Evolutionary conservation across 148 eudicot genomes (phyloP).

Genomic region (Suaeda aralocaspica): DNA sequence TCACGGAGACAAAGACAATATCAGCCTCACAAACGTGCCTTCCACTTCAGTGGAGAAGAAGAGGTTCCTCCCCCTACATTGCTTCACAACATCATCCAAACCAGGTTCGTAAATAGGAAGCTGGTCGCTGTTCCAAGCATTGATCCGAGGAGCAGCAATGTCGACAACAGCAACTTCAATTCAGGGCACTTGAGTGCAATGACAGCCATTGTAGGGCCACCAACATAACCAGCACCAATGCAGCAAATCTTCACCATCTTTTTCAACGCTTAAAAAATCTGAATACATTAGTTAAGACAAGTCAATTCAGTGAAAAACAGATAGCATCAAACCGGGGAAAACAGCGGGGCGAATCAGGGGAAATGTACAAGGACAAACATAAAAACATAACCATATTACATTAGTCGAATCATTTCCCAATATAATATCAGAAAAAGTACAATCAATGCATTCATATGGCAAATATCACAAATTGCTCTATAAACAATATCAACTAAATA

Average conservation of each 20-base stretch:
- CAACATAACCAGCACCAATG: slow-evolving; percentile 82
- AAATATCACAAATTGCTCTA: no score
- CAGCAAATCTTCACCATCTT: slow-evolving; percentile 80
- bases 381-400: neutral
- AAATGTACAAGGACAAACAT: neutral
- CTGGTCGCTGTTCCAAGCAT: slow-evolving; percentile 70
- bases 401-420: neutral
- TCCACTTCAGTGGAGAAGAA: slow-evolving; percentile 70
- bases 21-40: slow-evolving; percentile 68
- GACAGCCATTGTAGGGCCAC: slow-evolving; percentile 85
- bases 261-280: slow-evolving; percentile 11
- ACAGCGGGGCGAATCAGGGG: neutral
- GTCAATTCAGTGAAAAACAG: neutral
- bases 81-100: slow-evolving; percentile 66
- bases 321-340: neutral
- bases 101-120: slow-evolving; percentile 83
- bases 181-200: slow-evolving; percentile 71
- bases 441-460: no score
- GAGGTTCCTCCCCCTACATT: slow-evolving; percentile 66
- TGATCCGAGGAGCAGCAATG: slow-evolving; percentile 54
- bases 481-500: no score
- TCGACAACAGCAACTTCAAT: slow-evolving; percentile 67
- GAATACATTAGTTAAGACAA: slow-evolving; percentile 1
- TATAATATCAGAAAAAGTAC: neutral
- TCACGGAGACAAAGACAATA: slow-evolving; percentile 71